Percentiles rank a stretch among this genome's conserved stretches.
phyloP scores from a whole-genome alignment of 345 rosid genomes.

The Eucalyptus coolabah region DNA sequence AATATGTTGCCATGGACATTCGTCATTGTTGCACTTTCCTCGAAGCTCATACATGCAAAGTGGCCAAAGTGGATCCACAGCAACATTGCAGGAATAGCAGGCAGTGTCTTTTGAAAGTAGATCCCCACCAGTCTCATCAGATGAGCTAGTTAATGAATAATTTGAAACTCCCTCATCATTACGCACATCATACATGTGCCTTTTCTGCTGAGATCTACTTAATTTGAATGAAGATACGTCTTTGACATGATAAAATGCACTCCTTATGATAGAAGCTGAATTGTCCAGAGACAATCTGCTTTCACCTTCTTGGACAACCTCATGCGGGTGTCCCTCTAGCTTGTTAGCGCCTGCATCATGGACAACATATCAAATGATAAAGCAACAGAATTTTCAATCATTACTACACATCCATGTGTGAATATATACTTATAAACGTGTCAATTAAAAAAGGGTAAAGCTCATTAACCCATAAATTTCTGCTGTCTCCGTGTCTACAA shows the following conservation, averaged over 20 bases:
- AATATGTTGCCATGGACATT: conserved; percentile 91
- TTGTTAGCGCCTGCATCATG: conserved; percentile 22
- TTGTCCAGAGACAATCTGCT: conserved; percentile 2
- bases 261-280: conserved; percentile 34
- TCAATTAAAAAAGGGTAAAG: background rate
- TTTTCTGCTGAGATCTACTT: conserved; percentile 6
- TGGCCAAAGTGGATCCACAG: conserved; percentile 74
- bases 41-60: conserved; percentile 91
- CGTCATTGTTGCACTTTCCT: conserved; percentile 92
- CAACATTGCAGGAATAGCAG: conserved; percentile 30
- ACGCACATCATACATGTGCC: background rate
- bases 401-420: background rate
- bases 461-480: background rate
- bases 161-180: conserved; percentile 10
- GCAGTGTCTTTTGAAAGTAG: conserved; percentile 22
- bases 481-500: background rate
- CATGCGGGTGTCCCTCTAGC: conserved; percentile 17
- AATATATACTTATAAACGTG: background rate
- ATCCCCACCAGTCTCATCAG: conserved; percentile 2
- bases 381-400: background rate
- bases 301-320: conserved; percentile 7
- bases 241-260: conserved; percentile 48
- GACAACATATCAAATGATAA: background rate
- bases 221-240: conserved; percentile 4
- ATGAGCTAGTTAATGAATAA: conserved; percentile 3